Percentiles rank a stretch among this genome's conserved stretches.
phyloP scores from a whole-genome alignment of 2,329 filamentous ascomycete genomes.

The Scleromitrula shiraiana region DNA sequence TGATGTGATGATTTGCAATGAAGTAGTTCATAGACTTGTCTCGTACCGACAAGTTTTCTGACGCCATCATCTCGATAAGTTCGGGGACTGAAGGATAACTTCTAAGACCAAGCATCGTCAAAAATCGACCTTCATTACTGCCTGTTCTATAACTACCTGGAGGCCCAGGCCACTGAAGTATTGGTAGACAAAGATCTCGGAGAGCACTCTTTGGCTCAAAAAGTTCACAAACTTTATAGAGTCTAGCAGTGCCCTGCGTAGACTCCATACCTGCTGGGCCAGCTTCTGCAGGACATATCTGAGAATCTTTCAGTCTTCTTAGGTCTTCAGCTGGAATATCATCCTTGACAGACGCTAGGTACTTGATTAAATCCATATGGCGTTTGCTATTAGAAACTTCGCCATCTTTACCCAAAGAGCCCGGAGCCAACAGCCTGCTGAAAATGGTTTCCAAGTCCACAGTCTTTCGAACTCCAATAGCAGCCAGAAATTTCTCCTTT shows the following conservation, averaged over 20 bases:
- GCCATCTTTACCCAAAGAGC: constrained; percentile 39
- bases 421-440: constrained; percentile 64
- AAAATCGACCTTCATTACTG: constrained; percentile 66
- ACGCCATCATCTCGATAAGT: constrained; percentile 70
- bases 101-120: constrained; percentile 65
- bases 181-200: constrained; percentile 61
- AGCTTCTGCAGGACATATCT: constrained; percentile 73
- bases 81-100: constrained; percentile 63
- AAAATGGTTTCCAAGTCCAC: constrained; percentile 93
- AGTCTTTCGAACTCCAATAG: constrained; percentile 87
- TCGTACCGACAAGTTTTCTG: constrained; percentile 49
- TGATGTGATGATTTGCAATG: constrained; percentile 67
- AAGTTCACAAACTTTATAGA: constrained; percentile 70
- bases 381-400: constrained; percentile 61
- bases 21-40: constrained; percentile 73
- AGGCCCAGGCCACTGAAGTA: constrained; percentile 73
- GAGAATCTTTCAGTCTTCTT: constrained; percentile 65
- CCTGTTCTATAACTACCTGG: constrained; percentile 53
- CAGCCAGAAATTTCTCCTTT: constrained; percentile 81
- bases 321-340: constrained; percentile 84
- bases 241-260: constrained; percentile 40
- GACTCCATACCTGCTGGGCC: constrained; percentile 47
- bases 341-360: constrained; percentile 78
- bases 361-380: constrained; percentile 90
- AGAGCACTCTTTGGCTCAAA: constrained; percentile 71